Evolutionary conservation across 2,329 filamentous ascomycete genomes (phyloP).

Genomic region (Zymoseptoria pseudotritici): DNA sequence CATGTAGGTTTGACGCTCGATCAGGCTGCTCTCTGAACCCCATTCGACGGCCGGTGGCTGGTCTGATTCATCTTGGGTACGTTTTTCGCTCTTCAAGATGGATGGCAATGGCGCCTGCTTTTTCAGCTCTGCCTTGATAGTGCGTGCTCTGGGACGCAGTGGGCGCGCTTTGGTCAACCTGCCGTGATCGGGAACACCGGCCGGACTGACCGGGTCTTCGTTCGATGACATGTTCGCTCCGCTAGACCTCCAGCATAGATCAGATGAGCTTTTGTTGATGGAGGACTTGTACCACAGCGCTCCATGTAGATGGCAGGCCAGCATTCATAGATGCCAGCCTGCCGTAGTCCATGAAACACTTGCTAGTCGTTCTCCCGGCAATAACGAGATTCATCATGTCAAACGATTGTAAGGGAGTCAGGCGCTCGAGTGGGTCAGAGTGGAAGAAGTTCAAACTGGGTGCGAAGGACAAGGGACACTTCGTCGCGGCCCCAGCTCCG

Average conservation of each 20-base stretch:
- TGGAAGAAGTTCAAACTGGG: too few species aligned
- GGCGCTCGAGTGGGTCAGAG: too few species aligned
- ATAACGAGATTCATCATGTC: not conserved
- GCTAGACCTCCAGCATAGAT: not conserved
- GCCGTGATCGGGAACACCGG: not conserved
- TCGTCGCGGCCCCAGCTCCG: too few species aligned
- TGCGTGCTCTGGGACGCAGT: not conserved
- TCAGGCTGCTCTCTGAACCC: not conserved
- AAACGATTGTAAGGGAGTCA: not conserved
- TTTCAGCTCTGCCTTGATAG: not conserved
- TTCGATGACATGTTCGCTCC: not conserved
- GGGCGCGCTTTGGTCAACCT: not conserved
- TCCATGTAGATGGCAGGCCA: not conserved
- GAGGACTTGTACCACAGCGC: not conserved
- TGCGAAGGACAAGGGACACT: too few species aligned
- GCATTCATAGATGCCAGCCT: not conserved
- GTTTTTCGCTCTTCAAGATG: not conserved
- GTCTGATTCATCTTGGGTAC: not conserved
- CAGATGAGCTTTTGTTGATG: not conserved
- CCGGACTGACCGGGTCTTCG: not conserved
- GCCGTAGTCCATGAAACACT: not conserved
- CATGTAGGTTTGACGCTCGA: constrained; percentile 65
- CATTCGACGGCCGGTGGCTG: not conserved
- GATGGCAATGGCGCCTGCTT: not conserved
- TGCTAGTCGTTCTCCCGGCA: not conserved